Evolutionary conservation across 108 stramenopile species (phyloP).

Genomic region (Aurantiochytrium sp.): DNA sequence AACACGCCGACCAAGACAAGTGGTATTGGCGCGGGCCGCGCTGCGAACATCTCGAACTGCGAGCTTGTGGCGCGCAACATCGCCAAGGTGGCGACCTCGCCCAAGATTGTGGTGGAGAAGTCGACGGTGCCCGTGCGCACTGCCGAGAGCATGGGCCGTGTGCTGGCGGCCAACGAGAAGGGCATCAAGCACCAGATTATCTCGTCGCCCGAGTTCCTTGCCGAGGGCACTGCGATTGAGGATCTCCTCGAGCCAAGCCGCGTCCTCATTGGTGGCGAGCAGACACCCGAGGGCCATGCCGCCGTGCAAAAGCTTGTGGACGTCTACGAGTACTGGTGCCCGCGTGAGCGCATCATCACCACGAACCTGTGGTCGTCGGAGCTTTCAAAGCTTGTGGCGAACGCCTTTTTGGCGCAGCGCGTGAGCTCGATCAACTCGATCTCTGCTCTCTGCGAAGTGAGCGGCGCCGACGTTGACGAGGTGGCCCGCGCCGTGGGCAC

Average conservation of each 20-base stretch:
- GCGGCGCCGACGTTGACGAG: constrained; percentile 90
- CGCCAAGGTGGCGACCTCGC: constrained; percentile 72
- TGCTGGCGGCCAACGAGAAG: constrained; percentile 81
- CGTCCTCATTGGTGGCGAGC: constrained; percentile 94
- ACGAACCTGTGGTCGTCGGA: constrained; percentile 98
- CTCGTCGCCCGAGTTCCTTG: constrained; percentile 96
- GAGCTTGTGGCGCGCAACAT: constrained; percentile 98
- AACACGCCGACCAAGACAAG: constrained; percentile 98
- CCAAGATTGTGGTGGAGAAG: constrained; percentile 98
- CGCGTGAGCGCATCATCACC: constrained; percentile 83
- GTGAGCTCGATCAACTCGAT: constrained; percentile 98
- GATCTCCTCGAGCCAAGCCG: constrained; percentile 89
- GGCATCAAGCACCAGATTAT: constrained; percentile 89
- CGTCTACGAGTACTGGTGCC: constrained; percentile 73
- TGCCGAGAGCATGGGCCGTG: constrained; percentile 85
- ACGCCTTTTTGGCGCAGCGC: constrained; percentile 97
- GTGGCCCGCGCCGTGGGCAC: constrained; percentile 91
- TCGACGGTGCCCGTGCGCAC: constrained; percentile 97
- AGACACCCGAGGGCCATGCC: constrained; percentile 73
- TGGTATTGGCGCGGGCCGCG: constrained; percentile 96
- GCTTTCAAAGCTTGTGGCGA: constrained; percentile 96
- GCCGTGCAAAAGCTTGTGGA: constrained; percentile 42
- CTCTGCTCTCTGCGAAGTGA: constrained; percentile 96
- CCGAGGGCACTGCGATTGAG: constrained; percentile 95
- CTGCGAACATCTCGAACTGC: constrained; percentile 98